A percentile compares a stretch with the other conserved stretches of the same genome.
Evolutionary conservation across 2,329 filamentous ascomycete species (phyloP).

Genomic region (Paecilomyces niveus): DNA sequence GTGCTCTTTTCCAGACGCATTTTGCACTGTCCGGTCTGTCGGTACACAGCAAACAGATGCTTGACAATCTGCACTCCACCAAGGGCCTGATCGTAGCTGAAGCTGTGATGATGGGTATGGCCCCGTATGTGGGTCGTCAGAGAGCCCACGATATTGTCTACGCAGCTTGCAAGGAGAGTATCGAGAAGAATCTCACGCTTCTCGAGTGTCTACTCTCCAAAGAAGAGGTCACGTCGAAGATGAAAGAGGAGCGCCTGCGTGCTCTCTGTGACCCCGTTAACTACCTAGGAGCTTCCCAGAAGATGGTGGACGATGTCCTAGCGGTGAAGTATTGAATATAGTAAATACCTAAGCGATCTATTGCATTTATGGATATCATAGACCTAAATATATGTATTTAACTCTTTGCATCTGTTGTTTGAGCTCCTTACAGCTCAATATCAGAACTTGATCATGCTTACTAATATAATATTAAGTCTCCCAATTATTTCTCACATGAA

Average conservation of each 20-base stretch:
- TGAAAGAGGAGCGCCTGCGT: conserved; percentile 42
- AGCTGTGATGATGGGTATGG: conserved; percentile 56
- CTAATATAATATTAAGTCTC: neutral
- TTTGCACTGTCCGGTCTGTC: conserved; percentile 47
- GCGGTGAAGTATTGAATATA: conserved; percentile 3
- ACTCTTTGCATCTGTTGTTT: no score
- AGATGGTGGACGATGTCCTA: conserved; percentile 28
- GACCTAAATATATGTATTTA: neutral
- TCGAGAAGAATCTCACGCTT: conserved; percentile 38
- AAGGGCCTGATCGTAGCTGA: conserved; percentile 50
- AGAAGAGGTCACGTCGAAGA: conserved; percentile 35
- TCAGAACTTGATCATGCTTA: neutral
- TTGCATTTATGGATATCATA: neutral
- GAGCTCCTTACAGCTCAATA: no score
- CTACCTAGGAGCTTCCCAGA: conserved; percentile 30
- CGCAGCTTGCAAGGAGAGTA: conserved; percentile 45
- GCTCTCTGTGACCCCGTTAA: conserved; percentile 50
- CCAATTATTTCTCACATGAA: neutral
- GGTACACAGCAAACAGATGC: conserved; percentile 45
- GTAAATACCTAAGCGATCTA: neutral
- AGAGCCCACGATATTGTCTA: conserved; percentile 52
- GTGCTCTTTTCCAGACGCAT: conserved; percentile 47
- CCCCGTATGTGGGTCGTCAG: conserved; percentile 46
- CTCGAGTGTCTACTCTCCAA: conserved; percentile 37
- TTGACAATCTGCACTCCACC: conserved; percentile 45